phyloP scores from a whole-genome alignment of 306 rosid genomes.

The Hippophae tibetana region DNA sequence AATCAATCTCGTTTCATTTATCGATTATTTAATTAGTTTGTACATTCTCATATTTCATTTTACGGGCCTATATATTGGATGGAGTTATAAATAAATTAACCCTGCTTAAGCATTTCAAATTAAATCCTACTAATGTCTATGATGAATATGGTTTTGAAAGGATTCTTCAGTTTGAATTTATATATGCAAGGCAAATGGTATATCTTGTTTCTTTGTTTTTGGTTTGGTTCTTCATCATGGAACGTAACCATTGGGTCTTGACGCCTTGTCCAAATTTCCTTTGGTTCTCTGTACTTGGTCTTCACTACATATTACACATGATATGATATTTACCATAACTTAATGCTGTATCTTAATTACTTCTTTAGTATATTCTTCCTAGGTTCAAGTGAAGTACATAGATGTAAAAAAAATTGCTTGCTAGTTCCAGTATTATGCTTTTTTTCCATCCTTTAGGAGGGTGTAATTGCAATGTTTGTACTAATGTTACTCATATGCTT shows the following conservation, averaged over 20 bases:
- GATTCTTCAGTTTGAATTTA: too few species aligned
- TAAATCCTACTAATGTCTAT: too few species aligned
- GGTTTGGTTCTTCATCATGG: too few species aligned
- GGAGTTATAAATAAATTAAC: too few species aligned
- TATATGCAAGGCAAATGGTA: too few species aligned
- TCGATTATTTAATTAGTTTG: background rate
- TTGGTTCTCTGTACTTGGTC: too few species aligned
- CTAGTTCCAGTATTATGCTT: background rate
- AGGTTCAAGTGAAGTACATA: background rate
- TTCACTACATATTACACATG: background rate
- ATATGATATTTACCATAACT: background rate
- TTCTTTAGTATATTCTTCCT: background rate
- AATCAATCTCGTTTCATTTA: conserved; percentile 11
- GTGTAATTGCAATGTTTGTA: background rate
- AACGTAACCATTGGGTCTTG: too few species aligned
- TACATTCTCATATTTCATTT: too few species aligned
- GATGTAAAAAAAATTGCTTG: background rate
- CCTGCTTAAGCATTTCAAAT: too few species aligned
- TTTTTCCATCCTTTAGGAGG: background rate
- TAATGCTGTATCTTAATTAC: background rate
- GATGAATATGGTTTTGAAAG: too few species aligned
- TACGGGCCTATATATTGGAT: background rate
- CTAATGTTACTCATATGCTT: background rate
- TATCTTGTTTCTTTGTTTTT: too few species aligned
- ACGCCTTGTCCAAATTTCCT: too few species aligned